Conservation (phyloP, 192 early-diverging fungal genomes). For the Gigaspora rosea region DNA sequence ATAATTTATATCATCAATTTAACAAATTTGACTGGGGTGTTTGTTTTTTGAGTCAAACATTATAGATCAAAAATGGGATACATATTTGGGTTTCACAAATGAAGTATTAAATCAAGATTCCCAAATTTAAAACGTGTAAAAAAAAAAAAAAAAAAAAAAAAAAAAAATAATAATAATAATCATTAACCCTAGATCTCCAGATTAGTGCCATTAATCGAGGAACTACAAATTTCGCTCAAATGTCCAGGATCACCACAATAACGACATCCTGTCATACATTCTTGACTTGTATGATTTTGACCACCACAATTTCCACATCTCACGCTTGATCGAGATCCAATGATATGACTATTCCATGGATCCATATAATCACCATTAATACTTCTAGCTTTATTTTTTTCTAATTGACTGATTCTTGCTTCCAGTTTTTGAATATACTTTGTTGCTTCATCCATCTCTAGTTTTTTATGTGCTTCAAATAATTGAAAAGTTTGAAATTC, state of each 20-base stretch:
- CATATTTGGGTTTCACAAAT: too few relatives aligned
- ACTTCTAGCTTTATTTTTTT: constrained; percentile 33
- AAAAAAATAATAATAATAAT: too few relatives aligned
- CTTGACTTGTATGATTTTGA: constrained; percentile 47
- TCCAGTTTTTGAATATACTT: constrained; percentile 53
- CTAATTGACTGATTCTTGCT: constrained; percentile 40
- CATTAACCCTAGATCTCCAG: too few relatives aligned
- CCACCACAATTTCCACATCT: constrained; percentile 57
- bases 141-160: too few relatives aligned
- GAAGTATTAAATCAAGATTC: too few relatives aligned
- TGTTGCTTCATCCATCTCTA: constrained; percentile 52
- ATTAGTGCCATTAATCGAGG: not conserved
- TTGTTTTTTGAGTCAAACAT: too few relatives aligned
- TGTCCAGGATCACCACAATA: constrained; percentile 42
- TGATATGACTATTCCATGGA: constrained; percentile 38
- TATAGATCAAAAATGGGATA: too few relatives aligned
- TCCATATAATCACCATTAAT: constrained; percentile 30
- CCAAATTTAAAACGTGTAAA: too few relatives aligned
- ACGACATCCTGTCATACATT: constrained; percentile 45
- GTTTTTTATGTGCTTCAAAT: constrained; percentile 46
- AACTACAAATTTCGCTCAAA: constrained; percentile 45
- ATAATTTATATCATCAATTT: too few relatives aligned
- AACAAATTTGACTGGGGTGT: too few relatives aligned
- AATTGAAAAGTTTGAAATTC: constrained; percentile 47
- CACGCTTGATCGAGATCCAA: constrained; percentile 34